phyloP scores from a whole-genome alignment of 805 yeast species.

The Nakazawaea siamensis region DNA sequence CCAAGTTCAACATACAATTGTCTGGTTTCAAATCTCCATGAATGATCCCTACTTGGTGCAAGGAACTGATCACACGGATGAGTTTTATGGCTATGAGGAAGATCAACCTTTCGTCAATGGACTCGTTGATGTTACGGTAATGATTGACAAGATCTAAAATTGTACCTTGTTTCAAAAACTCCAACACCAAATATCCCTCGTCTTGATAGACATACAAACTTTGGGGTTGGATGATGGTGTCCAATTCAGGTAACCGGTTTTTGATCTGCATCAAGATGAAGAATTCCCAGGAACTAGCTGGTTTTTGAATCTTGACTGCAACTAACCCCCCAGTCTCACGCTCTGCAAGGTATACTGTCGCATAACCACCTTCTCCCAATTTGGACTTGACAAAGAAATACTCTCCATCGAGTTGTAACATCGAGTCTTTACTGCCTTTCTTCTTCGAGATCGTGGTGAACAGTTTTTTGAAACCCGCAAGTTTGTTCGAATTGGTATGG shows the following conservation, averaged over 20 bases:
- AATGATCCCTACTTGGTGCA: constrained; percentile 61
- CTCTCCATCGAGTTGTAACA: constrained; percentile 35
- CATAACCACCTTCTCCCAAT: constrained; percentile 79
- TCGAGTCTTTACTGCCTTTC: constrained; percentile 25
- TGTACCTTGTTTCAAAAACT: constrained; percentile 66
- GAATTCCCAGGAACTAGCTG: constrained; percentile 74
- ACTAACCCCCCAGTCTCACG: constrained; percentile 41
- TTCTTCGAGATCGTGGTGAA: constrained; percentile 14
- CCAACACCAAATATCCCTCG: constrained; percentile 60
- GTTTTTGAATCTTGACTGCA: constrained; percentile 69
- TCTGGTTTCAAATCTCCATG: constrained; percentile 87
- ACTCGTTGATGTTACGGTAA: constrained; percentile 22
- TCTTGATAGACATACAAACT: constrained; percentile 50
- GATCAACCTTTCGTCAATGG: constrained; percentile 52
- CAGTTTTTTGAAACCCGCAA: constrained; percentile 4
- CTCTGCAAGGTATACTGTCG: constrained; percentile 68
- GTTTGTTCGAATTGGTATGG: constrained; percentile 10
- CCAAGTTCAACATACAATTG: constrained; percentile 69
- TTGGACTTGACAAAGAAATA: constrained; percentile 41
- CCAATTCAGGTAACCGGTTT: constrained; percentile 20
- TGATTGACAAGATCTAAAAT: constrained; percentile 58
- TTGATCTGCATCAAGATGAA: constrained; percentile 59
- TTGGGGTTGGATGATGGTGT: constrained; percentile 36
- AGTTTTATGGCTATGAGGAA: constrained; percentile 61
- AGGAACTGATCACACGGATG: constrained; percentile 43